Percentiles rank a stretch among this genome's conserved stretches.
phyloP scores from a whole-genome alignment of 2,329 filamentous ascomycete genomes.

The Sporothrix curviconia region DNA sequence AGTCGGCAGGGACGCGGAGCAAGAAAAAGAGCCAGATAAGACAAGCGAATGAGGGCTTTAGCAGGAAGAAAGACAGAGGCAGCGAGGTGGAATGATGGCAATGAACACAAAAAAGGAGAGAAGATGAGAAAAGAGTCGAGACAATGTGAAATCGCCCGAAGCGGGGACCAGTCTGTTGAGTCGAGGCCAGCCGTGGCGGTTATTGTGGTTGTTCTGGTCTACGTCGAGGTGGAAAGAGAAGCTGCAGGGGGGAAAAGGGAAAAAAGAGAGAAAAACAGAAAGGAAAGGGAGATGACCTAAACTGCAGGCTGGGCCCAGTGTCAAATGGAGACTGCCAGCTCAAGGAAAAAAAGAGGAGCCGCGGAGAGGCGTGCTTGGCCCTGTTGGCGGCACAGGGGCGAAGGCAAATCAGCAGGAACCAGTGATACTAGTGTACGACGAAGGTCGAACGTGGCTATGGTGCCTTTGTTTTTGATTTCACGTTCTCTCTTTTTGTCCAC shows the following conservation, averaged over 20 bases:
- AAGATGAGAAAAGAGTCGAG: neutral
- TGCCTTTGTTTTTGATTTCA: neutral
- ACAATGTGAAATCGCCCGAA: neutral
- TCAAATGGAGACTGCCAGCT: neutral
- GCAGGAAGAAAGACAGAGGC: neutral
- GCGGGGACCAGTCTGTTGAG: neutral
- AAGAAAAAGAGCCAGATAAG: neutral
- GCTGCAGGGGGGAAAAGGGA: neutral
- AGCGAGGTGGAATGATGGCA: neutral
- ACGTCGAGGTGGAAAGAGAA: neutral
- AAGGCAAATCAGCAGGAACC: too few relatives aligned
- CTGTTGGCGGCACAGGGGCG: constrained; percentile 3
- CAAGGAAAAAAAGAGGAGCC: neutral
- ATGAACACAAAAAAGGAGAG: too few relatives aligned
- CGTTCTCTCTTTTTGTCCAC: neutral
- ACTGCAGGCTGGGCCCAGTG: neutral
- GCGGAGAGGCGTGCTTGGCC: neutral
- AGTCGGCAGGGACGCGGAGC: neutral
- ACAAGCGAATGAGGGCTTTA: neutral
- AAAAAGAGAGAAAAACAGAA: neutral
- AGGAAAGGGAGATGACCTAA: neutral
- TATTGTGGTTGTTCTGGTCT: neutral
- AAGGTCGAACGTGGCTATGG: too few relatives aligned
- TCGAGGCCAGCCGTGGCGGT: neutral
- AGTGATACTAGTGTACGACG: too few relatives aligned